Base-by-base conservation (phyloP, 1,284 basidiomycete genomes). In the Ganoderma boninense region DNA sequence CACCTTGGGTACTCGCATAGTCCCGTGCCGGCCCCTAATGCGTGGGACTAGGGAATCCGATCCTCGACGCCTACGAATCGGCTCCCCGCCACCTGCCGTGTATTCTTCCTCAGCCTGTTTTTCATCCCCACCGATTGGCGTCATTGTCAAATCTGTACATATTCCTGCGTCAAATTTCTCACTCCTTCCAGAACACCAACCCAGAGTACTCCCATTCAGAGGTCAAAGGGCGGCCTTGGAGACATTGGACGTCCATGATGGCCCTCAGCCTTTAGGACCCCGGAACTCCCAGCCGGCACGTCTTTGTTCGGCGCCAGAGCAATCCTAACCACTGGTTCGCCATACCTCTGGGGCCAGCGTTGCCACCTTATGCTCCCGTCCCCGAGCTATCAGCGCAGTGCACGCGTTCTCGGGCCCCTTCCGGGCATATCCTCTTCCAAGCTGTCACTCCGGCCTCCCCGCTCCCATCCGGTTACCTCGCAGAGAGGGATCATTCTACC, bases 351-450 rank as follows among this genome's bases (percentile, higher is more conserved):
- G 60, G 38, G n/a, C 60, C 38, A 52, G 49, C 49, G 43, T 13
- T 42, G 13, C 13, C 43, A 40, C 60, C 40, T n/a, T 0, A 23
- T 61, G 38, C 40, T 26, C 23, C 38, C 40, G 60, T 43, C n/a
- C n/a, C 60, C 60, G 60, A 18, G 60, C 60, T 43, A 61, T 61
- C 40, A 61, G 60, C 60, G 60, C 40, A 61, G 11, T 38, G 20
- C 35, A 40, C 40, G 18, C 35, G 23, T 10, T n/a, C 43, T 44
- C 3, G 43, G 43, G 4, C 49, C 40, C n/a, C 60, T 61, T 61
- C 60, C 60, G 60, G 60, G 40, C 60, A 61, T 43, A 40, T 61
- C 60, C 14, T 43, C 60, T 61, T 61, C 60, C 60, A 61, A 40
- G 60, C 38, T 43, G 38, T 61, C 57, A 40, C 20, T 40, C 57